A percentile compares a stretch with the other conserved stretches of the same genome.
Conservation (phyloP, 306 rosid species). For the Cajanus cajan region DNA sequence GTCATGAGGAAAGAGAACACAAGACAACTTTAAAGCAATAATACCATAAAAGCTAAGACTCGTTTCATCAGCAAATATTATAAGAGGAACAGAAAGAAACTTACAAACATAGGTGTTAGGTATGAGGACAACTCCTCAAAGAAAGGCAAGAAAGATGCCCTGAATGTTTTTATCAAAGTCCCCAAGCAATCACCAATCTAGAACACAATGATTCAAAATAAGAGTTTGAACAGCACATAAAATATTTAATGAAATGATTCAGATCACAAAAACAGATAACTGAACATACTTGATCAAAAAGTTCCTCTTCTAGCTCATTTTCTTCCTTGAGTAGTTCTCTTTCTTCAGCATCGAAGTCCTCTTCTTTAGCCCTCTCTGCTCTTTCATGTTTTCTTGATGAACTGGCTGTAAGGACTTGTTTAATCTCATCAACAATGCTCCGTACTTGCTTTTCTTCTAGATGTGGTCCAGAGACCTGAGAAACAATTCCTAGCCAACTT, state of each 20-base stretch:
- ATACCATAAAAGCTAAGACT: neutral
- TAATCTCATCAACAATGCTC: conserved; percentile 89
- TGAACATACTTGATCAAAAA: conserved; percentile 78
- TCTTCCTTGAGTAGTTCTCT: conserved; percentile 86
- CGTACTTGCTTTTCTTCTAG: conserved; percentile 86
- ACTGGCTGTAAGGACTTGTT: conserved; percentile 87
- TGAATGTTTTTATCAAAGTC: conserved; percentile 85
- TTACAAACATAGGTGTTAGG: conserved; percentile 95
- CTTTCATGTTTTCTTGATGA: conserved; percentile 89
- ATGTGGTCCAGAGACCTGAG: conserved; percentile 73
- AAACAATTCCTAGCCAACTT: conserved; percentile 25
- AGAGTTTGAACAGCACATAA: conserved; percentile 15
- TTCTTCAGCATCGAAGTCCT: conserved; percentile 97
- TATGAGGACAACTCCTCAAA: conserved; percentile 87
- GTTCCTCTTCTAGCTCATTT: conserved; percentile 98
- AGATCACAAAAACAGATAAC: conserved; percentile 10
- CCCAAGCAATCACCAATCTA: conserved; percentile 98
- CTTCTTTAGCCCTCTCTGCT: conserved; percentile 85
- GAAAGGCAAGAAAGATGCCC: conserved; percentile 88
- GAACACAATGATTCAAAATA: conserved; percentile 25
- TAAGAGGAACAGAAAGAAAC: conserved; percentile 29
- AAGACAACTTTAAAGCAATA: conserved; percentile 10
- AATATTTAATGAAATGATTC: conserved; percentile 4
- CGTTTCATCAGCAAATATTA: neutral
- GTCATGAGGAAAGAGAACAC: neutral